Evolutionary conservation across 495 filamentous ascomycete species (phyloP).

Genomic region (Trypethelium eluteriae): DNA sequence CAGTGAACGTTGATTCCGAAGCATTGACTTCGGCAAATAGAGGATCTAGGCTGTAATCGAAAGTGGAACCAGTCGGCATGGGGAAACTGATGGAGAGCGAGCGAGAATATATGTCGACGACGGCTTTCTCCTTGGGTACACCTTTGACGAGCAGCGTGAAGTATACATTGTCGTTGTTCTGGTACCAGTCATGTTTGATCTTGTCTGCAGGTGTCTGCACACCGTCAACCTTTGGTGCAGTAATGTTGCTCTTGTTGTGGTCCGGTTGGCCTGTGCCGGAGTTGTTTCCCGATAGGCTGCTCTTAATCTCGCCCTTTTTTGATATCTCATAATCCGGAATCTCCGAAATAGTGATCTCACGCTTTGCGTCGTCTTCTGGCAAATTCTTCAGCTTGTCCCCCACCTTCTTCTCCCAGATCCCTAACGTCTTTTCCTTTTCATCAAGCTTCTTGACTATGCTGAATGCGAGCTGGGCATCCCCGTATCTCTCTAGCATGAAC

Average conservation of each 20-base stretch:
- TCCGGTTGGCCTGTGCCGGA: not conserved
- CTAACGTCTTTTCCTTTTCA: slow-evolving; percentile 53
- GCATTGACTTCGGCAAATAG: slow-evolving; percentile 61
- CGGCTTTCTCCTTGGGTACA: slow-evolving; percentile 54
- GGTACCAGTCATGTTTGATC: slow-evolving; percentile 76
- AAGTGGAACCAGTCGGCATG: slow-evolving; percentile 48
- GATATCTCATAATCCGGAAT: slow-evolving; percentile 46
- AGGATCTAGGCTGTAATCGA: slow-evolving; percentile 61
- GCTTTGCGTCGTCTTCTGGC: slow-evolving; percentile 49
- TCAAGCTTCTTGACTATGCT: slow-evolving; percentile 54
- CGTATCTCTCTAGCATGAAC: slow-evolving; percentile 61
- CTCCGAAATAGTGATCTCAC: slow-evolving; percentile 52
- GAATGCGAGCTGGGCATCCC: slow-evolving; percentile 68
- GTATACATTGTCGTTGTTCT: slow-evolving; percentile 56
- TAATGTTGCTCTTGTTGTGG: slow-evolving; percentile 12
- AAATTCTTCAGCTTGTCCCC: slow-evolving; percentile 44
- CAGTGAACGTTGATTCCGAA: slow-evolving; percentile 49
- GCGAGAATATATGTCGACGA: slow-evolving; percentile 49
- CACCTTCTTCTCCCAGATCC: slow-evolving; percentile 57
- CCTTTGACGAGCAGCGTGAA: slow-evolving; percentile 67
- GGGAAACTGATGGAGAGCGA: slow-evolving; percentile 61
- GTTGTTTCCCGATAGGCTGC: not conserved
- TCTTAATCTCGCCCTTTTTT: slow-evolving; percentile 33
- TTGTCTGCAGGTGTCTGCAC: slow-evolving; percentile 50
- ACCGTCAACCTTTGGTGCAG: slow-evolving; percentile 24